Evolutionary conservation across 352 stramenopile genomes (phyloP).

Genomic region (Globisporangium uncinulatum): DNA sequence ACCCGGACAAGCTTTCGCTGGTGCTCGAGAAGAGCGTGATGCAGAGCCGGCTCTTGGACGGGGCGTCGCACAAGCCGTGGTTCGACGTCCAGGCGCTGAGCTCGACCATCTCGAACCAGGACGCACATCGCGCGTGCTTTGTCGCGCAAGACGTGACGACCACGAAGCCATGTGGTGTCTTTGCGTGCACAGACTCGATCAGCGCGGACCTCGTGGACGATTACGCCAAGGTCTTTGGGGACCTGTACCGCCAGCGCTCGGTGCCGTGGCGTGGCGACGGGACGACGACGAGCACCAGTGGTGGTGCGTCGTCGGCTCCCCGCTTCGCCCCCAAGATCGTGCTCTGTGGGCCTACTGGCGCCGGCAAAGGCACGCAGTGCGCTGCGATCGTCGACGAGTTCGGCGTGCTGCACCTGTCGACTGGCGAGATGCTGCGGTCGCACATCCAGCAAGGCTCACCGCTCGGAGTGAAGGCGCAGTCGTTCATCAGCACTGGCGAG

Average conservation of each 20-base stretch:
- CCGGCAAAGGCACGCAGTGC: slow-evolving; percentile 95
- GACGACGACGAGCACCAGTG: not conserved
- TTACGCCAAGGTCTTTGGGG: slow-evolving; percentile 56
- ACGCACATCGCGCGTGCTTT: slow-evolving; percentile 50
- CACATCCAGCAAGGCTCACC: slow-evolving; percentile 66
- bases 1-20: slow-evolving; percentile 19
- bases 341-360: slow-evolving; percentile 87
- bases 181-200: slow-evolving; percentile 50
- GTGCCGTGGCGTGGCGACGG: slow-evolving; percentile 6
- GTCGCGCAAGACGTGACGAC: slow-evolving; percentile 34
- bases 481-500: slow-evolving; percentile 79
- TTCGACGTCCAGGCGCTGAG: slow-evolving; percentile 26
- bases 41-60: slow-evolving; percentile 25
- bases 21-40: slow-evolving; percentile 28
- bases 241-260: slow-evolving; percentile 44
- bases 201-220: slow-evolving; percentile 30
- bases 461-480: slow-evolving; percentile 70
- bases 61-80: slow-evolving; percentile 32
- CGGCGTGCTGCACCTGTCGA: slow-evolving; percentile 90
- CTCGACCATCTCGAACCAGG: slow-evolving; percentile 33
- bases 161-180: slow-evolving; percentile 24
- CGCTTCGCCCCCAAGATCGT: slow-evolving; percentile 61
- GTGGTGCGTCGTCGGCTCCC: not conserved
- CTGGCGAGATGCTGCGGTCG: slow-evolving; percentile 89
- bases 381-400: slow-evolving; percentile 84